Evolutionary conservation across 306 rosid genomes (phyloP), one percentile per base, ranked within the genome.

Genomic region (Begonia loranthoides): DNA sequence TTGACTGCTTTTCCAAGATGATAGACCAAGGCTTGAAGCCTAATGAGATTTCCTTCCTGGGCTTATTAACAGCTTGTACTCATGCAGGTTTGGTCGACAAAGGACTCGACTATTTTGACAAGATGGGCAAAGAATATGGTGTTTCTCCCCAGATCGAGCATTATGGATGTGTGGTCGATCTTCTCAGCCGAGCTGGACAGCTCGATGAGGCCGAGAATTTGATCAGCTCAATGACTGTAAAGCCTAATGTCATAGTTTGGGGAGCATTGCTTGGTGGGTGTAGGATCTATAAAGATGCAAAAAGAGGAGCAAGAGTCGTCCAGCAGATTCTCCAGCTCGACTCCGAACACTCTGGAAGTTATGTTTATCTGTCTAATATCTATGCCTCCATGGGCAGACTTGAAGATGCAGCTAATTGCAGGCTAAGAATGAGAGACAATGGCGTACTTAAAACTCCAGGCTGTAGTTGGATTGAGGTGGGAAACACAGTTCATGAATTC

Each of bases 191-290:
- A 2, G 66, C 70, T 3, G 67, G 67, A 11, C 59, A 66, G 33
- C 75, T 70, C 4, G 59, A 14, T 59, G 63, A 70, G 60, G 70
- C 70, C 8, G 70, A 70, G 63, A 40, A 56, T 45, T 41, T 70
- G 54, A 59, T 70, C 46, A 51, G 17, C 24, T 59, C 66, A 12
- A 64, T 64, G 75, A 62, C 70, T 43, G 33, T 59, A n/a, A 48
- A 21, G 44, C 75, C 75, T 6, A 70, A 70, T 64, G 75, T 59
- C 10, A 59, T 64, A 54, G 75, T 70, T 41, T 70, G 75, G 75
- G 75, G 75, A 34, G 70, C 75, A 21, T 66, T 70, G 51, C 75
- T 64, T 0, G 75, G 75, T 34, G 70, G 75, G 17, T 70, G 75
- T 50, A 49, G 48, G 19, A 70, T 54, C 34, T 64, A 44, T 41